Base-by-base conservation (phyloP, 140 eudicot genomes). In the Cichorium intybus region DNA sequence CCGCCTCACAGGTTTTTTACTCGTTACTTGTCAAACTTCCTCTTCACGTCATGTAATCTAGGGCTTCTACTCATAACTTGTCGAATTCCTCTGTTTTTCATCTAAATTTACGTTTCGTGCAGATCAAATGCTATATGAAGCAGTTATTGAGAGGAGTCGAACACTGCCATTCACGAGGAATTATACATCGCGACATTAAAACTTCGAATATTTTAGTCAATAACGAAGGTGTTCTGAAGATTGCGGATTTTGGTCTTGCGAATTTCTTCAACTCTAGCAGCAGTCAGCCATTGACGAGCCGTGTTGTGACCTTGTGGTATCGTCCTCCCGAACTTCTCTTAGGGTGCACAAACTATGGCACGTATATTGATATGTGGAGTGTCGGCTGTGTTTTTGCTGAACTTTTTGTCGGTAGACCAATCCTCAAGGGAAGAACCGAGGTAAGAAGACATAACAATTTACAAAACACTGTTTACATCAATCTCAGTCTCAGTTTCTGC, bases 271-370 rank as follows among this genome's bases (percentile, higher is more conserved):
- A 51, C 22, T 37, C 73, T 18, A 74, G 20, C 73, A 75, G 53
- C 69, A 73, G 34, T 68, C 79, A 78, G 39, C 77, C 75, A 1
- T 66, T 88, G 68, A 85, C 96, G 14, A 88, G 82, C 77, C 96
- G 96, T 15, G 96, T 88, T 23, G 90, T 88, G 58, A 88, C 96
- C 22, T 76, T 88, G 60, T 89, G 96, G 96, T 89, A 89, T 78
- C 84, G 96, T 12, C 90, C 96, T 35, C 96, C 96, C 26, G 96
- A 89, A 69, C 90, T 85, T 59, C 77, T 89, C 24, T 43, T 89
- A 37, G 96, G 96, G 35, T 78, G 90, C 6, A 85, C 90, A 17
- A 78, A 55, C 58, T 89, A 89, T 20, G 84, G 81, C n/a, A 75
- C 77, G 7, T 70, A 80, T 14, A 88, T 85, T 50, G 96, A 89